Evolutionary conservation across 345 rosid genomes (phyloP).

Genomic region (Salix arbutifolia): DNA sequence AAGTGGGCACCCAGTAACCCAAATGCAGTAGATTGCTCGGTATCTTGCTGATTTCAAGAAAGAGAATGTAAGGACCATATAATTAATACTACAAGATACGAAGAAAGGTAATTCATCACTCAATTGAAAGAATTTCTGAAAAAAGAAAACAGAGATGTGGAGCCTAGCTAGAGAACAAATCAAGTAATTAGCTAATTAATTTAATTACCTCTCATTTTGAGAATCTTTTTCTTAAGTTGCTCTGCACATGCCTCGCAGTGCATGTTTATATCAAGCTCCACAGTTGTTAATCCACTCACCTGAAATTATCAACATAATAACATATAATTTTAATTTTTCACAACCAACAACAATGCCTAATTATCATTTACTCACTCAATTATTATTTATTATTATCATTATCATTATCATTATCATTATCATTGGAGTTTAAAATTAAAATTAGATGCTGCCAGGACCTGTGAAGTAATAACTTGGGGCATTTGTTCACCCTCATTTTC

Average conservation of each 20-base stretch:
- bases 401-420: too few species aligned
- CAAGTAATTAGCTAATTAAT: background rate
- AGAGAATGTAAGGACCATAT: too few species aligned
- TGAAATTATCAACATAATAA: conserved; percentile 14
- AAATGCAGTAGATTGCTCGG: background rate
- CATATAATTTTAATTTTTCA: background rate
- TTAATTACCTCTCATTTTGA: conserved; percentile 86
- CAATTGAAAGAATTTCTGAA: too few species aligned
- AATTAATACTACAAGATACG: background rate
- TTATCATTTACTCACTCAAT: background rate
- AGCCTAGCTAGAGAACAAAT: too few species aligned
- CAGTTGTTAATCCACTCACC: conserved; percentile 58
- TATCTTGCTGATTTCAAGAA: background rate
- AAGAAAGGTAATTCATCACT: too few species aligned
- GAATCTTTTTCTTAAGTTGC: conserved; percentile 75
- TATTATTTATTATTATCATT: background rate
- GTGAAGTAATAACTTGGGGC: conserved; percentile 61
- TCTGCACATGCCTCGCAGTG: conserved; percentile 94
- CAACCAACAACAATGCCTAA: background rate
- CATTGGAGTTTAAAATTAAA: too few species aligned
- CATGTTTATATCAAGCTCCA: conserved; percentile 87
- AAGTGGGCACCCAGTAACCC: background rate
- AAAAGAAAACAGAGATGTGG: too few species aligned
- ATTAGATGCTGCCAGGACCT: conserved; percentile 22
- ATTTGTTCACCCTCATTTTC: conserved; percentile 66